phyloP scores from a whole-genome alignment of 108 stramenopile species.

The Pelagomonas calceolata region DNA sequence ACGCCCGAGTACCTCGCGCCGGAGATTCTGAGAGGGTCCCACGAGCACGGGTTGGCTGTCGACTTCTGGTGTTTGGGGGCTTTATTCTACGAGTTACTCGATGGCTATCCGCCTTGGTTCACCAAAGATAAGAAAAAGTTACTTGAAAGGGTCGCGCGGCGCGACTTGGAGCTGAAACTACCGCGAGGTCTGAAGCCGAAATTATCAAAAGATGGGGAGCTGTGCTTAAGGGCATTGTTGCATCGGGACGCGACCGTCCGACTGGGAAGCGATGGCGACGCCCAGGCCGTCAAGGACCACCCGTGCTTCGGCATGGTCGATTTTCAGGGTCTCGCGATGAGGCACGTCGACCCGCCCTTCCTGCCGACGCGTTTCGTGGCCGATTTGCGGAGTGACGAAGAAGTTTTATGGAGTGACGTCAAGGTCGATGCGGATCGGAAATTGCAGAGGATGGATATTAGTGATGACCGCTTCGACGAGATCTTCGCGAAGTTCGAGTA shows the following conservation, averaged over 20 bases:
- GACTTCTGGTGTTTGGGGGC: conserved; percentile 92
- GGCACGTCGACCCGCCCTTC: neutral
- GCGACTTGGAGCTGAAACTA: too few species aligned
- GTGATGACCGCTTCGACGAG: too few species aligned
- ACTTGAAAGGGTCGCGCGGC: conserved; percentile 73
- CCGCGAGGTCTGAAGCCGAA: too few species aligned
- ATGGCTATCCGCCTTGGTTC: conserved; percentile 95
- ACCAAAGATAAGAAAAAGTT: conserved; percentile 85
- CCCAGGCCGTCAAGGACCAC: neutral
- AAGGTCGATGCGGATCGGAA: too few species aligned
- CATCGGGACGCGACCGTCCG: neutral
- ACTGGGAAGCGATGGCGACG: neutral
- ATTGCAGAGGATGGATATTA: too few species aligned
- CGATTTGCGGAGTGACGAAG: too few species aligned
- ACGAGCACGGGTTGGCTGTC: conserved; percentile 74
- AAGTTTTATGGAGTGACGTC: too few species aligned
- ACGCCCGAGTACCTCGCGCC: conserved; percentile 98
- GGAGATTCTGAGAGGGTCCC: conserved; percentile 62
- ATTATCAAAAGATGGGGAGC: neutral
- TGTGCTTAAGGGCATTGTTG: neutral
- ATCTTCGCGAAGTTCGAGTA: too few species aligned
- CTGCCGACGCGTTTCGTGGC: too few species aligned
- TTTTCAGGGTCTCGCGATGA: neutral
- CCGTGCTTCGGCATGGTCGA: neutral
- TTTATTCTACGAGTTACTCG: conserved; percentile 92